Base-by-base conservation (phyloP, 352 stramenopile species). In the Pythium monospermum region DNA sequence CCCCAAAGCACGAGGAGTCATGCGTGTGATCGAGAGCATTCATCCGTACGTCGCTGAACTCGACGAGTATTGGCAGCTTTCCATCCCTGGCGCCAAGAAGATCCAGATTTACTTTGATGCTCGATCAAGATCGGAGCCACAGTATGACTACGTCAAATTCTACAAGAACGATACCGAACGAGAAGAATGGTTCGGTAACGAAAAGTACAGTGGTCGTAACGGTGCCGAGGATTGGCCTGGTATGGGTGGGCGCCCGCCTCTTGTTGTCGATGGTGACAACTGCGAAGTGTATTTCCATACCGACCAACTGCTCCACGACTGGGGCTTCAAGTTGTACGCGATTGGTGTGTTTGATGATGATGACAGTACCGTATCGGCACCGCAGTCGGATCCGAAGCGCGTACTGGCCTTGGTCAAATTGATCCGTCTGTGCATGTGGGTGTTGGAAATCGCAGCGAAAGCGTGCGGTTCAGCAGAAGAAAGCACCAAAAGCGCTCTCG, bases 251-350 rank as follows among this genome's bases (percentile, higher is more conserved):
- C 70, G 72, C 5, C 64, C 68, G 16, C 81, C 88, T 0, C 56
- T 97, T 8, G 64, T 84, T n/a, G 73, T 96, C n/a, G 68, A 93
- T 11, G 66, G 52, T 0, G 75, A 95, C 32, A 66, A 61, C 8
- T 85, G 88, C 52, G 78, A 92, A 45, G 80, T 85, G 2, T 76
- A 91, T 40, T 95, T 95, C 41, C 79, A 93, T 53, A 89, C 81
- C 1, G 81, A 95, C 49, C 68, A 61, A 1, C 85, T 66, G 16
- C 75, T 79, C 16, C 89, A 87, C 33, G 85, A 97, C 53, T 97
- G 88, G 88, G 88, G 88, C 0, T 95, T 89, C 55, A 92, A 91
- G 42, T 62, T 97, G 2, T 94, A 73, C 33, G 84, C 80, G 12
- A 64, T 87, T 25, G 81, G 80, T 3, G 62, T 89, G 19, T 85